Evolutionary conservation across 2,329 filamentous ascomycete species (phyloP).

Genomic region (Xylariomycetidae sp.): DNA sequence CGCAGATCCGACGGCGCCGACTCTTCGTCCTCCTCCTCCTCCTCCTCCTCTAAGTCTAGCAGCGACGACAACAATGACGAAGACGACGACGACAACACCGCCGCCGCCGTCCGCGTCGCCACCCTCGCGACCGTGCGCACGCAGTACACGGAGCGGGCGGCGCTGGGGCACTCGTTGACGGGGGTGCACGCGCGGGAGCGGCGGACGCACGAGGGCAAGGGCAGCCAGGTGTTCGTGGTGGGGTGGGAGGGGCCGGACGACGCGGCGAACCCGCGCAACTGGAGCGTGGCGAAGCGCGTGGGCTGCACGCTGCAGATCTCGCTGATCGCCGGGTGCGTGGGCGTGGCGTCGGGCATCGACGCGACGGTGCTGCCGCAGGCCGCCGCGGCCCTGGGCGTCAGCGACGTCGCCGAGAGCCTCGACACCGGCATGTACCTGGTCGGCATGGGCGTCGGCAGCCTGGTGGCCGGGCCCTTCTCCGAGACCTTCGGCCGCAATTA

Average conservation of each 20-base stretch:
- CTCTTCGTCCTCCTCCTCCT: not conserved
- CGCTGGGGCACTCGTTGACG: slow-evolving; percentile 24
- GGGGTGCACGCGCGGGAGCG: slow-evolving; percentile 25
- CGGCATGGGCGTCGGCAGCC: slow-evolving; percentile 30
- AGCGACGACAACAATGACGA: not conserved
- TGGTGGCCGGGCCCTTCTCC: slow-evolving; percentile 31
- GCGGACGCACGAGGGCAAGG: slow-evolving; percentile 18
- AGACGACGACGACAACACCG: not conserved
- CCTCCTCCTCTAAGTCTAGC: not conserved
- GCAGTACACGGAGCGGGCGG: slow-evolving; percentile 11
- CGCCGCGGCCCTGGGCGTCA: slow-evolving; percentile 38
- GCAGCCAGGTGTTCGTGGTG: slow-evolving; percentile 31
- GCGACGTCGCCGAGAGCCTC: slow-evolving; percentile 40
- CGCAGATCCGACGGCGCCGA: too few relatives aligned
- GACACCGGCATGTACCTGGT: slow-evolving; percentile 29
- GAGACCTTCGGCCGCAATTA: slow-evolving; percentile 33
- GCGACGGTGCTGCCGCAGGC: slow-evolving; percentile 40
- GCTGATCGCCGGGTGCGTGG: slow-evolving; percentile 43
- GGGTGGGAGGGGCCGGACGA: slow-evolving; percentile 33
- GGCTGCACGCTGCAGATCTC: slow-evolving; percentile 36
- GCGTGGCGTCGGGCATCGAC: slow-evolving; percentile 47
- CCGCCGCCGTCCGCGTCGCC: slow-evolving; percentile 6
- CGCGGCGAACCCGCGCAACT: slow-evolving; percentile 32
- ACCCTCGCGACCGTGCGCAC: slow-evolving; percentile 11
- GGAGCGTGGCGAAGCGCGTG: slow-evolving; percentile 27